phyloP scores from a whole-genome alignment of 2,329 filamentous ascomycete genomes.

The Endoconidiophora polonica region DNA sequence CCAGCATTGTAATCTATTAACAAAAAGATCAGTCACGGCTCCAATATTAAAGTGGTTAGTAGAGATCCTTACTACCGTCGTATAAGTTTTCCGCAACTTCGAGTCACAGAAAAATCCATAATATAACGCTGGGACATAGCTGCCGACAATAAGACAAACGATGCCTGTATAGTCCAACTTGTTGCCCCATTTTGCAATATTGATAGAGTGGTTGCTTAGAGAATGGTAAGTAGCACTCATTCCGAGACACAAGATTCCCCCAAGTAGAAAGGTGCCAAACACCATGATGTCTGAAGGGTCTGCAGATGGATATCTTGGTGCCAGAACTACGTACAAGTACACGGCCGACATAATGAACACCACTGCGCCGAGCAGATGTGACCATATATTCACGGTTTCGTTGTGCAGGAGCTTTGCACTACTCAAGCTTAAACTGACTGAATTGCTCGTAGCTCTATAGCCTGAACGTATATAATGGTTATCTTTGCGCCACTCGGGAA shows the following conservation, averaged over 20 bases:
- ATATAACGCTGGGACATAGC: constrained; percentile 74
- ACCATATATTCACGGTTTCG: constrained; percentile 47
- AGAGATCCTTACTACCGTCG: constrained; percentile 45
- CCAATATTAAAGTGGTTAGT: neutral
- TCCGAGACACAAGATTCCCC: constrained; percentile 54
- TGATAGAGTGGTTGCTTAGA: constrained; percentile 66
- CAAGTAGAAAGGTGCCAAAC: constrained; percentile 64
- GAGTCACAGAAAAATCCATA: constrained; percentile 68
- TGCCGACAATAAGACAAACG: constrained; percentile 77
- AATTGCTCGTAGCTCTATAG: constrained; percentile 35
- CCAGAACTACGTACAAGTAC: constrained; percentile 39
- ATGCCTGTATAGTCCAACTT: constrained; percentile 93
- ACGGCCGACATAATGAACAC: constrained; percentile 34
- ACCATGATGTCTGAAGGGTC: constrained; percentile 47
- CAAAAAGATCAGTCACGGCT: neutral
- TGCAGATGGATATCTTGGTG: constrained; percentile 49
- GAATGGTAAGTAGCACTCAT: constrained; percentile 79
- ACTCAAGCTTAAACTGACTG: constrained; percentile 27
- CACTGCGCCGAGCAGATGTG: constrained; percentile 48
- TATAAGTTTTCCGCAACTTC: constrained; percentile 50
- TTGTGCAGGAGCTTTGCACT: constrained; percentile 41
- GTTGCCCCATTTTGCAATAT: constrained; percentile 69
- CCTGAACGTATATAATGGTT: constrained; percentile 38
- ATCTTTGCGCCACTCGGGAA: constrained; percentile 42
- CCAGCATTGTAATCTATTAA: constrained; percentile 57